Evolutionary conservation across 2,329 filamentous ascomycete species (phyloP).

Genomic region (Fusarium sp.): DNA sequence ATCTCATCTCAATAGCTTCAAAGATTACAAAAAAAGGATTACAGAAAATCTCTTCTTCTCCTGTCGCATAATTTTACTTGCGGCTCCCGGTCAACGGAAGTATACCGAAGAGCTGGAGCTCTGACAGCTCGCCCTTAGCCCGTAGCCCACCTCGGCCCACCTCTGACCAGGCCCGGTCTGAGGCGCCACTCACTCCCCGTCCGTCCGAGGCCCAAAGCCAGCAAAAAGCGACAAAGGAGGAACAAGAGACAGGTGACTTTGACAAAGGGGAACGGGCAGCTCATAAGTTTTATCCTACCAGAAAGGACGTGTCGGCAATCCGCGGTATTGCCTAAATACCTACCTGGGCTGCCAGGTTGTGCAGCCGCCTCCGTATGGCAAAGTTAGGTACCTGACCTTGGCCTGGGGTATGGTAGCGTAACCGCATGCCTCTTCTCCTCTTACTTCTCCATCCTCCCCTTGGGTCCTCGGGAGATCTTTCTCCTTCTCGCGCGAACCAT

Average conservation of each 20-base stretch:
- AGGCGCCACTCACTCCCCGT: conserved; percentile 34
- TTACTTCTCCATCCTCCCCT: conserved; percentile 22
- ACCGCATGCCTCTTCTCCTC: conserved; percentile 7
- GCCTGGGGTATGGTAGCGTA: conserved; percentile 1
- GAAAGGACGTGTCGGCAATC: conserved; percentile 21
- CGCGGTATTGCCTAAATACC: conserved; percentile 26
- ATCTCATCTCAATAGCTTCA: no score
- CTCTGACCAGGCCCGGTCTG: conserved; percentile 23
- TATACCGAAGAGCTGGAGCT: conserved; percentile 29
- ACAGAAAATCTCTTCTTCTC: background rate
- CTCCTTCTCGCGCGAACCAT: conserved; percentile 39
- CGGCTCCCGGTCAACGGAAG: conserved; percentile 26
- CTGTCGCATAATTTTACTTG: conserved; percentile 11
- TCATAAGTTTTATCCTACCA: conserved; percentile 25
- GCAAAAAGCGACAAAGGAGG: conserved; percentile 31
- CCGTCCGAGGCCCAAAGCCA: conserved; percentile 38
- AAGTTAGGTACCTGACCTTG: conserved; percentile 10
- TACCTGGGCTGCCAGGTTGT: conserved; percentile 8
- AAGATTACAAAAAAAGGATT: background rate
- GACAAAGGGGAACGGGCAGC: conserved; percentile 17
- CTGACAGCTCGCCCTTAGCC: conserved; percentile 25
- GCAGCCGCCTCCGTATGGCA: background rate
- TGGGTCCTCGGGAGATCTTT: conserved; percentile 38
- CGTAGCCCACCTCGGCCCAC: conserved; percentile 41
- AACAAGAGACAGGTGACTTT: conserved; percentile 21